Conservation (phyloP, 352 stramenopile species). For the Phytophthora macrochlamydospora region DNA sequence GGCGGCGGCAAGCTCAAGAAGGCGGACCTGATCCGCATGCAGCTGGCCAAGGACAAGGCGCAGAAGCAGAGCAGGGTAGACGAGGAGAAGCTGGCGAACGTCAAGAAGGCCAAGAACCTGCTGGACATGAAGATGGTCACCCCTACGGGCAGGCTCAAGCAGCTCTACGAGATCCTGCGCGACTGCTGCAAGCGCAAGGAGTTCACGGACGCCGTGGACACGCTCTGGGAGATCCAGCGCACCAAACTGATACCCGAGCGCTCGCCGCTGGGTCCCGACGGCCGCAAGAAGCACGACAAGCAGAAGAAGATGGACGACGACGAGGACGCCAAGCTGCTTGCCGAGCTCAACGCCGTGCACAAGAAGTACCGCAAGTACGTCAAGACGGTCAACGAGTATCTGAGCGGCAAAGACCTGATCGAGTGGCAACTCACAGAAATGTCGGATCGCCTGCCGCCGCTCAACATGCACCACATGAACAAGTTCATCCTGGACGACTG, state of each 20-base stretch:
- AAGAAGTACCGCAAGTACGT: slow-evolving; percentile 91
- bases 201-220: slow-evolving; percentile 85
- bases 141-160: slow-evolving; percentile 77
- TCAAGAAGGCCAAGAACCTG: slow-evolving; percentile 84
- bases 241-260: slow-evolving; percentile 64
- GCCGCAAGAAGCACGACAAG: slow-evolving; percentile 75
- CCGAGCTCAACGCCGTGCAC: slow-evolving; percentile 74
- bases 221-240: slow-evolving; percentile 88
- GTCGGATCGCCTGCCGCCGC: slow-evolving; percentile 80
- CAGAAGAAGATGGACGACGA: slow-evolving; percentile 76
- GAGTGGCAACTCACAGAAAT: slow-evolving; percentile 89
- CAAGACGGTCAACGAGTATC: slow-evolving; percentile 75
- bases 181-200: slow-evolving; percentile 88
- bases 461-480: slow-evolving; percentile 92
- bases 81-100: slow-evolving; percentile 88
- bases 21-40: slow-evolving; percentile 85
- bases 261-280: slow-evolving; percentile 35
- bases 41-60: slow-evolving; percentile 86
- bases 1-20: slow-evolving; percentile 78
- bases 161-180: slow-evolving; percentile 86
- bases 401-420: slow-evolving; percentile 76
- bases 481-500: slow-evolving; percentile 96
- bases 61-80: slow-evolving; percentile 89
- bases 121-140: slow-evolving; percentile 89
- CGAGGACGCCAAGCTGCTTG: slow-evolving; percentile 70